Evolutionary conservation across 2,329 filamentous ascomycete species (phyloP), one percentile per base, ranked within the genome.

Genomic region (Neophaeococcomyces mojaviensis): DNA sequence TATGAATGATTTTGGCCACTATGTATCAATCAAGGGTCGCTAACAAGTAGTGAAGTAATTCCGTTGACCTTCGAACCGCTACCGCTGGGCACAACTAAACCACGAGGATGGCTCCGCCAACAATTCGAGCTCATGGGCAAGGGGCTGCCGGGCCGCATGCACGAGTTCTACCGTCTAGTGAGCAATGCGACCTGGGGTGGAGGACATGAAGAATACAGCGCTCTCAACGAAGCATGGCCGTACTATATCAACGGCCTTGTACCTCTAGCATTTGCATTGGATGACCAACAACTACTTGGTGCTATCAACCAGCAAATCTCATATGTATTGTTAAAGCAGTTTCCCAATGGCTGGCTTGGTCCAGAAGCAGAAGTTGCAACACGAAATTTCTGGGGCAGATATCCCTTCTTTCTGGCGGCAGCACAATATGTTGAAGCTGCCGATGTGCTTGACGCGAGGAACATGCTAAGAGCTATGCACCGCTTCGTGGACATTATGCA

Each of bases 181-280:
- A 64, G 67, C 3, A 58, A 76, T 48, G 71, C 67, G 3, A 62
- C 63, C 13, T 81, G 75, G 74, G 56, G 75, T 2, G 76, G 74
- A 2, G 73, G 74, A 4, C 54, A 63, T 26, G 57, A 63, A 2
- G 74, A 79, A 52, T 79, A 79, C 54, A 55, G 52, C 19, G 26
- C 61, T 18, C 61, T 79, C 2, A 69, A 78, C 52, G 77, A 80
- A 61, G 72, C 69, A 1, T 68, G 71, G 20, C 73, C 76, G 0
- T 81, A 80, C 57, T 79, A 76, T 73, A 73, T 77, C 55, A 79
- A 80, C 53, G 72, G 69, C 3, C 62, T 78, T 1, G 75, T 80
- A 2, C 74, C 77, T 15, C 64, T 79, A 19, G 74, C 77, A 1
- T 79, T 73, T 49, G 61, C 60, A 0, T 58, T 75, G 3, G 64